Base-by-base conservation (phyloP, 2,329 filamentous ascomycete genomes). In the Colletotrichum camelliae region DNA sequence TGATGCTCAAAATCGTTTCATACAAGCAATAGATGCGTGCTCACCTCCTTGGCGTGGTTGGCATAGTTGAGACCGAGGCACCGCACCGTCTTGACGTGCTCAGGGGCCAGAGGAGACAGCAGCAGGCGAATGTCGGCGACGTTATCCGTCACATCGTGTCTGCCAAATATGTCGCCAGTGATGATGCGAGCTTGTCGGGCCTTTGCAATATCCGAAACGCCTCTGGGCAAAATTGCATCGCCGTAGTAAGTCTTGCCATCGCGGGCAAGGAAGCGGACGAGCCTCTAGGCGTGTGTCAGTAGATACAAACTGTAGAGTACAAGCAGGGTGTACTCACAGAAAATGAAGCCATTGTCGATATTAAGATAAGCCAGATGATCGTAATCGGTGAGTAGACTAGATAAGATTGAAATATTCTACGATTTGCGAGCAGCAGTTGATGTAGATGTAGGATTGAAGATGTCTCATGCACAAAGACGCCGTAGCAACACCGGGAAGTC, bases 61-160 rank as follows among this genome's bases (percentile, higher is more conserved):
- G 90, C 92, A 80, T 95, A 95, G 85, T 95, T 95, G 66, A 95
- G 85, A 1, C 93, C 93, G 15, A 95, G 82, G 78, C 93, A 94
- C 71, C 93, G 89, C 64, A 95, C 92, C 0, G 93, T 94, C 80
- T 87, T 88, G 72, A 94, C 89, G 74, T 94, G 89, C 67, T 91
- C 87, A 3, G 88, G 86, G 2, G 92, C 90, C 21, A 95, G 85
- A 1, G 94, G 93, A 3, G 92, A 85, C 16, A 95, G 87, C n/a
- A 95, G 86, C 62, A 87, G 82, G 48, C 87, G 85, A 76, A 91
- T 89, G 70, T 89, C 87, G 67, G 88, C 89, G 18, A 93, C 84
- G 74, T 92, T 87, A 75, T 93, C 90, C 13, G 92, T 94, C 58
- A 95, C 90, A 52, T 88, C 84, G 81, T 94, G 88, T 78, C 89